These are phyloP conservation scores for Xylariaceae sp. DNA, from an alignment of 2,329 filamentous ascomycete species.

Conservation along the genomic window DNA sequence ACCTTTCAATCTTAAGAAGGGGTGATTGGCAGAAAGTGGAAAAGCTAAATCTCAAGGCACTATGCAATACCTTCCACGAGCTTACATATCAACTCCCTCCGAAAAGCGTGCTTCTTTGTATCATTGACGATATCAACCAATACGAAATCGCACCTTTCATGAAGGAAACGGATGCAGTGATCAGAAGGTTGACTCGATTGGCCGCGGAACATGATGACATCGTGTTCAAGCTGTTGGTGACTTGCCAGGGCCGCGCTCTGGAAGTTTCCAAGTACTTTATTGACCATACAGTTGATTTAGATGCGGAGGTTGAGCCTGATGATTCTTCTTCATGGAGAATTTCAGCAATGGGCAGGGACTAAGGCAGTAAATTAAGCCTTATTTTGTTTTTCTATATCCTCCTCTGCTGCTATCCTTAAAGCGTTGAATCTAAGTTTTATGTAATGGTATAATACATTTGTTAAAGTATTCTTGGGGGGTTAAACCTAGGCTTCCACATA, in stretches of 20 bases:
- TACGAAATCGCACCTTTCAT: constrained; percentile 19
- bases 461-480: no score
- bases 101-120: constrained; percentile 20
- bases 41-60: constrained; percentile 7
- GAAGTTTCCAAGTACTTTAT: constrained; percentile 22
- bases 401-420: no score
- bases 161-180: constrained; percentile 11
- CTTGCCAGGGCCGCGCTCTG: constrained; percentile 19
- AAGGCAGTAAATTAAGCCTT: no score
- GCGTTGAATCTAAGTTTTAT: no score
- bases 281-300: constrained; percentile 20
- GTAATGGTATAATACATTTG: no score
- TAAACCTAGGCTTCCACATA: no score
- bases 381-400: no score
- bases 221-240: constrained; percentile 29
- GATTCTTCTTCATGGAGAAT: constrained; percentile 26
- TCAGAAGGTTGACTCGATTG: constrained; percentile 18
- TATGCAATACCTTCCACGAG: constrained; percentile 19
- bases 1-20: constrained; percentile 18
- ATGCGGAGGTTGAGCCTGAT: constrained; percentile 13
- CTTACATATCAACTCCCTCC: constrained; percentile 19
- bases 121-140: constrained; percentile 28
- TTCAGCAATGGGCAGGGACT: constrained; percentile 9
- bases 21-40: constrained; percentile 15
- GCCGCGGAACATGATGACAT: constrained; percentile 4